Percentiles rank a stretch among this genome's conserved stretches.
phyloP scores from a whole-genome alignment of 1,284 basidiomycete genomes.

The Anthracocystis setariae region DNA sequence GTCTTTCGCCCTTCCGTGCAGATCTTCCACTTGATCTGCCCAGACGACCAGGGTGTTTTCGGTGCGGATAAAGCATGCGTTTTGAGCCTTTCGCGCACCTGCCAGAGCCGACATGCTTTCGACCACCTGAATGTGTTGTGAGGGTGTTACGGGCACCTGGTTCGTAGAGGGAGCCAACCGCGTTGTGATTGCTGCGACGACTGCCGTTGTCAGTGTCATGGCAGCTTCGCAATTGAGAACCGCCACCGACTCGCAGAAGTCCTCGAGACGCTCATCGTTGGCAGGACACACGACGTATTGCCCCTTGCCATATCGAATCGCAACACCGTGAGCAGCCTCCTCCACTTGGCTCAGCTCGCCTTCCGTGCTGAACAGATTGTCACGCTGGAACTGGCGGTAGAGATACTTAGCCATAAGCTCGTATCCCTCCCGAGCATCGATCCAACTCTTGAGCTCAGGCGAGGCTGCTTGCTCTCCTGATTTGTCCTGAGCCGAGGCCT shows the following conservation, averaged over 20 bases:
- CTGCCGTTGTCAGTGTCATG: conserved; percentile 80
- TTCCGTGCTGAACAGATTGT: conserved; percentile 32
- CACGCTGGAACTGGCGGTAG: conserved; percentile 25
- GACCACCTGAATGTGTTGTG: conserved; percentile 49
- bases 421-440: conserved; percentile 46
- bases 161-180: conserved; percentile 64
- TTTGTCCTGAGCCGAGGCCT: too few species aligned
- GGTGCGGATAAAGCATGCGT: conserved; percentile 82
- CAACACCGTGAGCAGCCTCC: too few species aligned
- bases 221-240: conserved; percentile 81
- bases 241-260: conserved; percentile 71
- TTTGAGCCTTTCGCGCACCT: conserved; percentile 81
- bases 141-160: conserved; percentile 50
- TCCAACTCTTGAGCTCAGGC: too few species aligned
- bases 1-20: conserved; percentile 68
- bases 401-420: conserved; percentile 47
- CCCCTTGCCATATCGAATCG: conserved; percentile 46
- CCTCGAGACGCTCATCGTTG: conserved; percentile 18
- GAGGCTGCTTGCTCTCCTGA: too few species aligned
- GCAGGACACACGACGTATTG: conserved; percentile 47
- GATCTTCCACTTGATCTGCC: conserved; percentile 75
- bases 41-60: conserved; percentile 80
- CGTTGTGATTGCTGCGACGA: conserved; percentile 77
- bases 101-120: conserved; percentile 75
- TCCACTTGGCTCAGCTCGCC: conserved; percentile 19